Conservation (phyloP, 257 asterid species). For the Anisodus acutangulus region DNA sequence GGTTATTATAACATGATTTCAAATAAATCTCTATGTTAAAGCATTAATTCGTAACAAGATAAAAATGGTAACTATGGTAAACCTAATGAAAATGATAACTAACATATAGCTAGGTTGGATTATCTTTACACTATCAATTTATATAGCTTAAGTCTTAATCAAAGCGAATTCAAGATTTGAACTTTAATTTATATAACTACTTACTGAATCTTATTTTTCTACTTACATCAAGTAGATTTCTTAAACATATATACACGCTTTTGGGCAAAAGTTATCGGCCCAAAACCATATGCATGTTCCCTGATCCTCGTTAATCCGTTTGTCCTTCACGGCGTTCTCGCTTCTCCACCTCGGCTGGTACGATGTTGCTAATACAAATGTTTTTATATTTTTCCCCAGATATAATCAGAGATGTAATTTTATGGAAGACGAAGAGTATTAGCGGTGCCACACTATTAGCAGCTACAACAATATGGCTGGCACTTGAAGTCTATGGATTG, state of each 20-base stretch:
- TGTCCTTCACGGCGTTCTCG: background rate
- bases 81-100: background rate
- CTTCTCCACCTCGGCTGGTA: background rate
- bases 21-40: background rate
- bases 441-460: conserved; percentile 41
- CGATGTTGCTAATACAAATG: background rate
- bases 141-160: background rate
- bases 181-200: background rate
- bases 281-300: background rate
- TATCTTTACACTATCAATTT: background rate
- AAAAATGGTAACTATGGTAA: background rate
- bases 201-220: too few species aligned
- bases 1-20: background rate
- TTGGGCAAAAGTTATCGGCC: background rate
- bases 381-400: conserved; percentile 35
- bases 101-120: background rate
- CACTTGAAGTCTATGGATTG: conserved; percentile 53
- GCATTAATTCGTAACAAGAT: background rate
- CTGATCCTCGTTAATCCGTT: background rate
- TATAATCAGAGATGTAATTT: conserved; percentile 44
- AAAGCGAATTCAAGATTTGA: background rate
- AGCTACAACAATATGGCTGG: conserved; percentile 54
- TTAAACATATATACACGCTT: too few species aligned
- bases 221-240: too few species aligned
- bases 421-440: conserved; percentile 62